A percentile compares a stretch with the other conserved stretches of the same genome.
Conservation (phyloP, 495 filamentous ascomycete genomes). For the Clohesyomyces aquaticus region DNA sequence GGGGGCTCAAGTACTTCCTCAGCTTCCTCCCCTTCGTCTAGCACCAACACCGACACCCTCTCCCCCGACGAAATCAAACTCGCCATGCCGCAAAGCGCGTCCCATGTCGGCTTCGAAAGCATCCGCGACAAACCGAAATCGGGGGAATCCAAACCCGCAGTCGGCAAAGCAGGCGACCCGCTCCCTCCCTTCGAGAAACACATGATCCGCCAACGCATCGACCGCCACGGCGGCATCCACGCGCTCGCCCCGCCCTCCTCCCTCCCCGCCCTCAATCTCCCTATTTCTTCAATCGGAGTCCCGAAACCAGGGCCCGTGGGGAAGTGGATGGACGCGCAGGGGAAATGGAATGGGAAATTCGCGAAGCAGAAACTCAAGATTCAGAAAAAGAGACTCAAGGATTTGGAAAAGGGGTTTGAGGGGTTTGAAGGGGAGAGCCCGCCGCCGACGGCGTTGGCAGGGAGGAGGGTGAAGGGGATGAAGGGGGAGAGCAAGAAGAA, state of each 20-base stretch:
- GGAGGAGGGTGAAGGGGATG: slow-evolving; percentile 60
- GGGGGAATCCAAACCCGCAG: slow-evolving; percentile 36
- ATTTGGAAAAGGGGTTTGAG: slow-evolving; percentile 70
- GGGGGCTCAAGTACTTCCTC: slow-evolving; percentile 48
- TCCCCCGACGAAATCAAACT: slow-evolving; percentile 39
- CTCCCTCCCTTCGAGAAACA: slow-evolving; percentile 76
- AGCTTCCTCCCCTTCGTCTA: background rate
- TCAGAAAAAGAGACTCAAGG: slow-evolving; percentile 69
- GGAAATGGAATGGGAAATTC: slow-evolving; percentile 72
- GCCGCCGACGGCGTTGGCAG: slow-evolving; percentile 80
- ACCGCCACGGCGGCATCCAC: slow-evolving; percentile 72
- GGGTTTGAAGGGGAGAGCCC: slow-evolving; percentile 68
- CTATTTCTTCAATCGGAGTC: slow-evolving; percentile 68
- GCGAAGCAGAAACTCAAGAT: slow-evolving; percentile 66
- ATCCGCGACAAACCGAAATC: slow-evolving; percentile 11
- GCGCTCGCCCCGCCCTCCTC: slow-evolving; percentile 64
- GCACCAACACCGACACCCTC: slow-evolving; percentile 7
- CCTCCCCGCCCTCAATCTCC: slow-evolving; percentile 64
- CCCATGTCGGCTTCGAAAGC: slow-evolving; percentile 33
- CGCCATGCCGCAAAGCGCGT: slow-evolving; percentile 35
- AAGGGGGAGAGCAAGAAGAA: slow-evolving; percentile 57
- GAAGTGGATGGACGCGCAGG: slow-evolving; percentile 78
- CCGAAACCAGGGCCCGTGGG: slow-evolving; percentile 77
- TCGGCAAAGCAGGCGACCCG: slow-evolving; percentile 82
- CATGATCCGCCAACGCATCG: slow-evolving; percentile 89